Evolutionary conservation across 805 yeast species (phyloP).

Genomic region (Myxozyma sirexii): DNA sequence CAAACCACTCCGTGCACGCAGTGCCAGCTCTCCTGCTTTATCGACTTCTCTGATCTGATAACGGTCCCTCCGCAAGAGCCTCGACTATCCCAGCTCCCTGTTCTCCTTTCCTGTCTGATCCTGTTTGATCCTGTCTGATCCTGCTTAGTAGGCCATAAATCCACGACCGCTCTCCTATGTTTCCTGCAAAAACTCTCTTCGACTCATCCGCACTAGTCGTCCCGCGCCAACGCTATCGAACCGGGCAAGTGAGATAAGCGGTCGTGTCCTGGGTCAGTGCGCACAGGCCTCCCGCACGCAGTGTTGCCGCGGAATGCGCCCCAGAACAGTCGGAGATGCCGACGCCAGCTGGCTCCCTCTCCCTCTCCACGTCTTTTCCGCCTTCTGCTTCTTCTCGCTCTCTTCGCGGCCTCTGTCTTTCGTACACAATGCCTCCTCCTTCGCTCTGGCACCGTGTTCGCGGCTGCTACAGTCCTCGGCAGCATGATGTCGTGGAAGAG

Average conservation of each 20-base stretch:
- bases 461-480: conserved; percentile 10
- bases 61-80: background rate
- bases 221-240: background rate
- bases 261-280: background rate
- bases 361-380: background rate
- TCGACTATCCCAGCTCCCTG: background rate
- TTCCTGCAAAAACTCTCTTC: no score
- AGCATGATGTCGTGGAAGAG: background rate
- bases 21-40: no score
- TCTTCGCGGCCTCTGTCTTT: background rate
- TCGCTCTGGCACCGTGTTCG: conserved; percentile 25
- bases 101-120: background rate
- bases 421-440: conserved; percentile 18
- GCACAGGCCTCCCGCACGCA: background rate
- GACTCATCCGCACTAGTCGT: background rate
- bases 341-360: background rate
- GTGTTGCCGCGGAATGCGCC: background rate
- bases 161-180: no score
- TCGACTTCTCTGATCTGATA: background rate
- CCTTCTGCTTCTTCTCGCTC: background rate
- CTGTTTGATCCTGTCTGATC: background rate
- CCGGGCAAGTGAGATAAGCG: background rate
- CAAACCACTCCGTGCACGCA: no score
- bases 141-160: no score
- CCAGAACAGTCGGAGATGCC: conserved; percentile 4